Evolutionary conservation across 2,329 filamentous ascomycete genomes (phyloP), one percentile per base, ranked within the genome.

Genomic region (Cordyceps javanica): DNA sequence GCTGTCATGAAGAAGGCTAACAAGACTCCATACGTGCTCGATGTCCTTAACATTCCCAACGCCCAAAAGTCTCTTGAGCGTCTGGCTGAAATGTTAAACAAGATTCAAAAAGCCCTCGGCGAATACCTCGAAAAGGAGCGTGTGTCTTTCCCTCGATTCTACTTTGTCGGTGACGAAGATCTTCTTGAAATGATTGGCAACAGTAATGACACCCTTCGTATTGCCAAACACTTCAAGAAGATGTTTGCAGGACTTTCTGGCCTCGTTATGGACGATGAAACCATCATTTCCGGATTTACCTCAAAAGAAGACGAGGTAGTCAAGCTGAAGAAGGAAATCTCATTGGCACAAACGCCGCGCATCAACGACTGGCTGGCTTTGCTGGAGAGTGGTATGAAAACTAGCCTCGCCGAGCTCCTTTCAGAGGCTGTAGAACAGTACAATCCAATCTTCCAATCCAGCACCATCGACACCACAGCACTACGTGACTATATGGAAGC

Each of bases 1-100:
- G 86, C 91, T n/a, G 91, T 99, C 41, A 96, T 99, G 90, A 97
- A 97, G 77, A 99, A 97, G 72, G 94, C 97, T 45, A 93, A 95
- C 75, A 96, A 96, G 71, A 92, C 93, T 54, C 93, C 94, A 0
- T 94, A 92, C 66, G 91, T 99, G 7, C 82, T 99, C 46, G 95
- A 99, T 70, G 93, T 99, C 2, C 85, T 99, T 58, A 91, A 91
- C 63, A 99, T 99, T 59, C 89, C 91, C 11, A 94, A 94, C 49
- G 91, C 96, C 0, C 94, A 99, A 68, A 96, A 96, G 71, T 96
- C 92, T 2, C 76, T 99, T 6, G 95, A 99, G 75, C 88, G 94
- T 64, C 80, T 99, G 55, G 93, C 93, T n/a, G 94, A 99, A 69
- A 80, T 97, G 64, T 82, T 99, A 58, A 96, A 96, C 82, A 97